Percentiles rank a stretch among this genome's conserved stretches.
phyloP scores from a whole-genome alignment of 2,329 filamentous ascomycete genomes.

The Coccinonectria pachysandricola region DNA sequence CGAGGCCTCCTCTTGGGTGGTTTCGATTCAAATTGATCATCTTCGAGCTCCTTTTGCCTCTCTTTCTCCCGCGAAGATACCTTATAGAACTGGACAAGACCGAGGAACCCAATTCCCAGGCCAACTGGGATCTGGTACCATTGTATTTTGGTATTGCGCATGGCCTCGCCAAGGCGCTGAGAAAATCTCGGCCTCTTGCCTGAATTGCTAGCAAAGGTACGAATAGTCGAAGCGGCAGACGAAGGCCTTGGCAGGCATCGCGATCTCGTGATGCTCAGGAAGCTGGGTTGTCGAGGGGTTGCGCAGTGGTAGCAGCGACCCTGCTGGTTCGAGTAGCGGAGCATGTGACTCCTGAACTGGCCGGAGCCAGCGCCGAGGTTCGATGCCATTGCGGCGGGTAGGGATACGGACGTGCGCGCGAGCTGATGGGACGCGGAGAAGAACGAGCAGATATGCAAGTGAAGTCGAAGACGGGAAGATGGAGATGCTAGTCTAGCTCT shows the following conservation, averaged over 20 bases:
- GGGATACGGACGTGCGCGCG: conserved; percentile 3
- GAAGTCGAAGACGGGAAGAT: neutral
- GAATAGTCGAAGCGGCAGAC: conserved; percentile 16
- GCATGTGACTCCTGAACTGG: conserved; percentile 23
- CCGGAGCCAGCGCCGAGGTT: conserved; percentile 25
- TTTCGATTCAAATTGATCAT: conserved; percentile 29
- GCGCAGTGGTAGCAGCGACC: conserved; percentile 21
- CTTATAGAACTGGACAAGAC: conserved; percentile 74
- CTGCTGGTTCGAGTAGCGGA: conserved; percentile 19
- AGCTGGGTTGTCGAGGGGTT: conserved; percentile 11
- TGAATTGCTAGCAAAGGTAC: conserved; percentile 26
- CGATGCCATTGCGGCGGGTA: conserved; percentile 20
- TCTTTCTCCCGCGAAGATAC: conserved; percentile 49
- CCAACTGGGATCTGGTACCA: conserved; percentile 90
- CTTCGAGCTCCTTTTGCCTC: conserved; percentile 34
- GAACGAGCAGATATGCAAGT: neutral
- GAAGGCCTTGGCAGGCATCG: conserved; percentile 15
- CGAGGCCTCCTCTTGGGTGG: conserved; percentile 44
- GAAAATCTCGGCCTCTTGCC: conserved; percentile 40
- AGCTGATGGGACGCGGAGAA: conserved; percentile 4
- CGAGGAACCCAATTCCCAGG: conserved; percentile 75
- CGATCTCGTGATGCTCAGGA: conserved; percentile 14
- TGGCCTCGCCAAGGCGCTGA: conserved; percentile 38
- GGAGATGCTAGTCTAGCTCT: conserved; percentile 5
- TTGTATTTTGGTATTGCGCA: conserved; percentile 50